Evolutionary conservation across 129 eudicot species (phyloP), one percentile per base, ranked within the genome.

Genomic region (Ambrosia trifida): DNA sequence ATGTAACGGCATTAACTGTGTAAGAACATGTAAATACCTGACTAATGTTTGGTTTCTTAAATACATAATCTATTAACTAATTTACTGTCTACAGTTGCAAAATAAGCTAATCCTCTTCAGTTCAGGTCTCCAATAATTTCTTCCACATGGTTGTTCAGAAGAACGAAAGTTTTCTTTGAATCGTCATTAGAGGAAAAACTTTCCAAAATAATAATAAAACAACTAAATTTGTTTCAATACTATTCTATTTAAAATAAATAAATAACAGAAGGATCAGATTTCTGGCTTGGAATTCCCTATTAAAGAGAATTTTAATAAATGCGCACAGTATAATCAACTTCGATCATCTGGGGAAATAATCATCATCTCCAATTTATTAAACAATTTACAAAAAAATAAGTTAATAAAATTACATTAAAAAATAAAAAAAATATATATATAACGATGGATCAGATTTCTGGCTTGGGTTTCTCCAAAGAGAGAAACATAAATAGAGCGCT

Each of bases 1-100:
- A 75, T 53, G 87, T 79, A 79, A 83, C 87, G 70, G 80, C 49
- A 80, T 80, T 67, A 76, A 44, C 84, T 31, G 43, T 76, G 4
- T 14, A 76, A 76, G 41, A 2, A 32, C 20, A 59, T 43, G 74
- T 35, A 33, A 78, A 79, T 33, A 79, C 82, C 72, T 79, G 84
- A 83, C 84, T 83, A 71, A 74, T 68, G 84, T 72, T 73, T 83
- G 87, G 83, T 68, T 11, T 17, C 43, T 18, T 6, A 20, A 11
- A 14, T 13, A 1, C 16, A 35, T 7, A 19, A 4, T 18, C 30
- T 1, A 4, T 4, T 41, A n/a, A 14, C 12, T 9, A 0, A 36
- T 18, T 4, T 0, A 16, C 28, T 24, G 28, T 0, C 28, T 24
- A 24, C 28, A 24, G 28, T 24, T 0, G 28, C 28, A 24, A 24